Evolutionary conservation across 768 basidiomycete species (phyloP).

Genomic region (Macrolepiota albuminosa): DNA sequence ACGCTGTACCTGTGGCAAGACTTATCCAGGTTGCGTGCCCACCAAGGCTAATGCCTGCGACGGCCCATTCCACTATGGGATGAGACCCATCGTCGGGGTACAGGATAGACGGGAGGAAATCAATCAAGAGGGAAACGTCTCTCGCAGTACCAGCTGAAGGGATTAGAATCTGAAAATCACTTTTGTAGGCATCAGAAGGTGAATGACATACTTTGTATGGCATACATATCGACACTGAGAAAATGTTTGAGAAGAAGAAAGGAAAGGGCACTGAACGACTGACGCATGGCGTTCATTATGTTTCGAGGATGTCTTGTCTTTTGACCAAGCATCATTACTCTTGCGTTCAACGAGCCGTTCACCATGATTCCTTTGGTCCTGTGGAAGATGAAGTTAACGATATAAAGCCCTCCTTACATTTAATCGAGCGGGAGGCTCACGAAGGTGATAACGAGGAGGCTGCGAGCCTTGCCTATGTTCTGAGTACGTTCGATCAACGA

Average conservation of each 20-base stretch:
- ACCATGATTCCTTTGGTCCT: constrained; percentile 49
- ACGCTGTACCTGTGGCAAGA: constrained; percentile 38
- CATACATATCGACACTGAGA: constrained; percentile 42
- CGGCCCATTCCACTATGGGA: constrained; percentile 60
- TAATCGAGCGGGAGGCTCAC: constrained; percentile 19
- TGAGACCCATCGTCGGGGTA: constrained; percentile 60
- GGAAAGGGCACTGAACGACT: constrained; percentile 16
- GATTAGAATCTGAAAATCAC: background rate
- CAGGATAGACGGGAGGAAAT: constrained; percentile 69
- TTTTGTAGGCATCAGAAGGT: background rate
- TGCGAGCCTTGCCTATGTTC: constrained; percentile 8
- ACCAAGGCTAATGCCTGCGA: constrained; percentile 76
- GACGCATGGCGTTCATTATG: constrained; percentile 38
- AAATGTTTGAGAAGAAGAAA: background rate
- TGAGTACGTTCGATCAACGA: constrained; percentile 18
- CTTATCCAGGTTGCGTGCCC: constrained; percentile 82
- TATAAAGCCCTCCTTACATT: too few relatives aligned
- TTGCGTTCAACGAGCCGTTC: constrained; percentile 25
- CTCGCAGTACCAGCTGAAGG: constrained; percentile 57
- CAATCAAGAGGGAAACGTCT: constrained; percentile 79
- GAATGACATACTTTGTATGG: constrained; percentile 32
- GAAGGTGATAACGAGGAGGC: constrained; percentile 34
- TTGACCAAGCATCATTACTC: constrained; percentile 33
- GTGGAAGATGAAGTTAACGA: background rate
- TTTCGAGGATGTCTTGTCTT: constrained; percentile 14